These are phyloP conservation scores for Pichia sp. DNA, from an alignment of 1,139 yeast genomes.

Conservation along the genomic window DNA sequence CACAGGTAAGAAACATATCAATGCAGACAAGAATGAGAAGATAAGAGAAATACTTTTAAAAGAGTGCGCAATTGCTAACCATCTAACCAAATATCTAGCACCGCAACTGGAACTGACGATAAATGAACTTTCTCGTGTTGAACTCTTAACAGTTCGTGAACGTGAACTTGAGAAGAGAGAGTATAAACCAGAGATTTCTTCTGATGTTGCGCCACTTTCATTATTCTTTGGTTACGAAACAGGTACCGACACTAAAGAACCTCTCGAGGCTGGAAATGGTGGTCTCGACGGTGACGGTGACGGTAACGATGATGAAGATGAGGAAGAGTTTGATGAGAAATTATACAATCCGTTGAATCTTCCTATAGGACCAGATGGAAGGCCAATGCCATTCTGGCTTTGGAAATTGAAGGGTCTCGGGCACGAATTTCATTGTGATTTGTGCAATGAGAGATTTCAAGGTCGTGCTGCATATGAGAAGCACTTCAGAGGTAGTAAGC, in stretches of 20 bases:
- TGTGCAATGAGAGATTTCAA: conserved; percentile 66
- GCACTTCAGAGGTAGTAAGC: conserved; percentile 69
- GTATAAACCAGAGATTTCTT: conserved; percentile 25
- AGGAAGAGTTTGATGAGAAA: conserved; percentile 22
- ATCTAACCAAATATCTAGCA: conserved; percentile 31
- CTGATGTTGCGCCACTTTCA: conserved; percentile 3
- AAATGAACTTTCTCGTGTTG: conserved; percentile 56
- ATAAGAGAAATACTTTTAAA: conserved; percentile 16
- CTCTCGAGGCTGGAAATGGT: conserved; percentile 18
- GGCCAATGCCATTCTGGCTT: conserved; percentile 90
- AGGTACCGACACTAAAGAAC: conserved; percentile 12
- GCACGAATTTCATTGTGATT: conserved; percentile 67
- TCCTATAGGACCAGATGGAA: conserved; percentile 84
- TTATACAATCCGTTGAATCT: conserved; percentile 45
- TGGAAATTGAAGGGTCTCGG: conserved; percentile 86
- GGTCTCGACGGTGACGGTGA: conserved; percentile 16
- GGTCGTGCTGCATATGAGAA: conserved; percentile 68
- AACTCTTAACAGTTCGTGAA: conserved; percentile 71
- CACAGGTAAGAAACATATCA: conserved; percentile 68
- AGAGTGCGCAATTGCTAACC: conserved; percentile 32
- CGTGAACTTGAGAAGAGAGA: conserved; percentile 48
- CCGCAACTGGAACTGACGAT: conserved; percentile 41
- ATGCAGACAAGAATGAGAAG: conserved; percentile 21
- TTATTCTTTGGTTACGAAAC: conserved; percentile 14
- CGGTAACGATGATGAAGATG: conserved; percentile 17